A percentile compares a stretch with the other conserved stretches of the same genome.
Conservation (phyloP, 2,329 filamentous ascomycete genomes). For the Venturia effusa region DNA sequence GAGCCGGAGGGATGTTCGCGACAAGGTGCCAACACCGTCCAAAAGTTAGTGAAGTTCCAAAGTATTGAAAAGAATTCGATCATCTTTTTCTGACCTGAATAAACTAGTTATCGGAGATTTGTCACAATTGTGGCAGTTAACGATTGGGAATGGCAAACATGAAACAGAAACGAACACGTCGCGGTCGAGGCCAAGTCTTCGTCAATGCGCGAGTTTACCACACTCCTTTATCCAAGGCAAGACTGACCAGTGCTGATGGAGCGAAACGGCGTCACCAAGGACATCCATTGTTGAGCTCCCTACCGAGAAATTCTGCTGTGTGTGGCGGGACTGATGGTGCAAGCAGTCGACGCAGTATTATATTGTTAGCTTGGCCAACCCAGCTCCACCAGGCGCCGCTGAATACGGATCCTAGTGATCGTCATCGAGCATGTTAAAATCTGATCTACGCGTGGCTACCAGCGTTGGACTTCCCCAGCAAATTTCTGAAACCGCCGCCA, state of each 20-base stretch:
- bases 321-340: not conserved
- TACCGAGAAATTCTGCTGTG: too few species aligned
- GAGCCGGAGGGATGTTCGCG: not conserved
- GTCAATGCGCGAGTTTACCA: not conserved
- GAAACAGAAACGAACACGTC: not conserved
- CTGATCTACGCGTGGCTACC: not conserved
- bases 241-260: not conserved
- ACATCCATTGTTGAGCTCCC: too few species aligned
- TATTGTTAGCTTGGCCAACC: not conserved
- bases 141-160: not conserved
- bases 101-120: not conserved
- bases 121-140: not conserved
- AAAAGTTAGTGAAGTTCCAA: too few species aligned
- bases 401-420: not conserved
- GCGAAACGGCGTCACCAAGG: not conserved
- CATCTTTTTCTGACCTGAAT: not conserved
- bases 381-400: not conserved
- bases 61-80: too few species aligned
- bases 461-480: not conserved
- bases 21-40: not conserved
- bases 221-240: not conserved
- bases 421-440: not conserved
- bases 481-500: not conserved
- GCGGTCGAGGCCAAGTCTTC: not conserved
- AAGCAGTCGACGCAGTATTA: not conserved